Base-by-base conservation (phyloP, 139 green algal genomes). In the Micractinium sp. region DNA sequence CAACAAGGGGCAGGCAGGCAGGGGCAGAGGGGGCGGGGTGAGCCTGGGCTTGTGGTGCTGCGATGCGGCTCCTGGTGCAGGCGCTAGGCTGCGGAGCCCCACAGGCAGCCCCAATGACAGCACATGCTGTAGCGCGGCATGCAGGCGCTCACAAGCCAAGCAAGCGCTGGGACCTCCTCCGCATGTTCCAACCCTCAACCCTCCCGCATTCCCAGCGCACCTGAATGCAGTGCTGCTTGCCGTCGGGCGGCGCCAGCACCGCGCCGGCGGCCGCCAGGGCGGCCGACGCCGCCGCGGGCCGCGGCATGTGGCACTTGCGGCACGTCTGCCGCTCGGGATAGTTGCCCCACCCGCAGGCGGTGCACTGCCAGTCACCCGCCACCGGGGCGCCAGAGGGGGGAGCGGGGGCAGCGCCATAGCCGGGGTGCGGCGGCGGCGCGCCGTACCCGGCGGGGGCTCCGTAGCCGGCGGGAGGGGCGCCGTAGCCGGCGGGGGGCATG, bases 341-440 rank as follows among this genome's bases (percentile, higher is more conserved):
- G 66, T 79, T 79, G 36, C 82, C 82, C 38, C 69, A 87, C 27
- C 82, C 82, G 82, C 82, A 86, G 27, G 39, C 19, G 31, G 60
- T 61, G 81, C 81, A 86, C 81, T 86, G 81, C 81, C 81, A 86
- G 60, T 86, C 81, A 33, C 81, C 81, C 5, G 81, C 81, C 33
- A 36, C 60, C 4, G 81, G 81, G n/a, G 81, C 81, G 56, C 81
- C 81, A 23, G 60, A 33, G 0, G 81, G 66, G 29, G 66, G 12
- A 31, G 79, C 13, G 20, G 69, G 56, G 4, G 27, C 16, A 38
- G 25, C 67, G 79, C 47, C 79, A 29, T 60, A 80, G 74, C 33
- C n/a, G 74, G 33, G 67, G 22, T 35, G 67, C 27, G 1, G 67
- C 27, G 35, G 20, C 3, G 74, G 9, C 7, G 63, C n/a, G 56